A percentile compares a stretch with the other conserved stretches of the same genome.
Evolutionary conservation across 768 basidiomycete genomes (phyloP).

Genomic region (Collybia sp.): DNA sequence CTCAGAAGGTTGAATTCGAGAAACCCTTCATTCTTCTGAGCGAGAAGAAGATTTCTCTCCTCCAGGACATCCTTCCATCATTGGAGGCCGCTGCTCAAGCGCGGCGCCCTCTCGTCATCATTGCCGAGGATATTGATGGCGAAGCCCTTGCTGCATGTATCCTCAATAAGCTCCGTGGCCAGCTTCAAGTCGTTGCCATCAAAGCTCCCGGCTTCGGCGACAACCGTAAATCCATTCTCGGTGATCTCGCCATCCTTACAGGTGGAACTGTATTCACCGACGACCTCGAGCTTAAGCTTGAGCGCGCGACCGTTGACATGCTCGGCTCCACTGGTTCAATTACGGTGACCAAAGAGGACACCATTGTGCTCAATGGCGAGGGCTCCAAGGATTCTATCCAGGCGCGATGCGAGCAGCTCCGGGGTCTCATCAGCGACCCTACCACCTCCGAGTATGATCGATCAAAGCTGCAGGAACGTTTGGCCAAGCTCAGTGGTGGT

Average conservation of each 20-base stretch:
- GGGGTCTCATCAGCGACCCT: slow-evolving; percentile 72
- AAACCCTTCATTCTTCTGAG: slow-evolving; percentile 91
- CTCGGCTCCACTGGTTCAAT: slow-evolving; percentile 89
- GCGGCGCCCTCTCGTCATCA: slow-evolving; percentile 89
- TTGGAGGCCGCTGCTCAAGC: slow-evolving; percentile 78
- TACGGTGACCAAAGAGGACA: slow-evolving; percentile 97
- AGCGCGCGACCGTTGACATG: slow-evolving; percentile 81
- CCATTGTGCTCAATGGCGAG: slow-evolving; percentile 91
- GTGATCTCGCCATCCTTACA: slow-evolving; percentile 94
- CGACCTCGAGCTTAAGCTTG: slow-evolving; percentile 96
- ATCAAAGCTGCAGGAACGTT: slow-evolving; percentile 92
- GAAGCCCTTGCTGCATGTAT: slow-evolving; percentile 98
- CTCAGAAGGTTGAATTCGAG: slow-evolving; percentile 94
- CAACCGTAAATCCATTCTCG: slow-evolving; percentile 97
- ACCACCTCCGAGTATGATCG: slow-evolving; percentile 92
- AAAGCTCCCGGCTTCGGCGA: slow-evolving; percentile 99
- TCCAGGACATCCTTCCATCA: slow-evolving; percentile 93
- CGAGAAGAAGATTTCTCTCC: slow-evolving; percentile 95
- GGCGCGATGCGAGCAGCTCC: slow-evolving; percentile 95
- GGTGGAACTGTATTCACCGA: slow-evolving; percentile 97
- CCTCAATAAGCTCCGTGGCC: slow-evolving; percentile 98
- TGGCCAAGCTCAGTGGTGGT: slow-evolving; percentile 94
- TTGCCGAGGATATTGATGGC: slow-evolving; percentile 97
- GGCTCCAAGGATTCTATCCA: slow-evolving; percentile 88
- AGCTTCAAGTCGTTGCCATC: slow-evolving; percentile 89